These are phyloP conservation scores for Mallotus repandus DNA, from an alignment of 441 rosid species.

Conservation along the genomic window DNA sequence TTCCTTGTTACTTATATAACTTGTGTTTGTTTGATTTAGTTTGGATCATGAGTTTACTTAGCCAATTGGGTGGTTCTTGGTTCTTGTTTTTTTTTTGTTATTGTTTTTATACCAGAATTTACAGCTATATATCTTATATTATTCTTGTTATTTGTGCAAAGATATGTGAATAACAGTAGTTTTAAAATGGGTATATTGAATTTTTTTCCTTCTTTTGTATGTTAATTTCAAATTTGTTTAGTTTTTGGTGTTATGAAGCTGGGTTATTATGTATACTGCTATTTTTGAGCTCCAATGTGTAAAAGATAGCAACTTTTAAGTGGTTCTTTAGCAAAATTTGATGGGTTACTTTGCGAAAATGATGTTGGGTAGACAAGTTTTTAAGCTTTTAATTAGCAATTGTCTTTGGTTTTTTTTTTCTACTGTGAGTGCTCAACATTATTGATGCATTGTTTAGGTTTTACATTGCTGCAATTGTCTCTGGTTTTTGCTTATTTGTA, in stretches of 20 bases:
- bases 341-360: constrained; percentile 3
- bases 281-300: constrained; percentile 10
- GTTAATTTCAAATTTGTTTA: background rate
- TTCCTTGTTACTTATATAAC: no score
- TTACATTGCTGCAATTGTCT: no score
- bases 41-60: background rate
- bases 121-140: background rate
- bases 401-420: constrained; percentile 20
- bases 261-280: background rate
- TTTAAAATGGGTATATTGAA: constrained; percentile 1
- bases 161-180: background rate
- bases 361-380: constrained; percentile 14
- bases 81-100: background rate
- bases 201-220: background rate
- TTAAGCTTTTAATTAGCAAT: constrained; percentile 6
- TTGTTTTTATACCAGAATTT: background rate
- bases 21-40: no score
- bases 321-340: no score
- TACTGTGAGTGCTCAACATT: no score
- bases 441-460: no score
- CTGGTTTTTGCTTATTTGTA: no score
- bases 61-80: constrained; percentile 10
- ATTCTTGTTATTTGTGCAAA: background rate
- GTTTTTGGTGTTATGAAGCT: constrained; percentile 9
- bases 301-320: constrained; percentile 4